These are phyloP conservation scores for Metschnikowia peoriensis DNA, from an alignment of 805 yeast species.

Conservation along the genomic window DNA sequence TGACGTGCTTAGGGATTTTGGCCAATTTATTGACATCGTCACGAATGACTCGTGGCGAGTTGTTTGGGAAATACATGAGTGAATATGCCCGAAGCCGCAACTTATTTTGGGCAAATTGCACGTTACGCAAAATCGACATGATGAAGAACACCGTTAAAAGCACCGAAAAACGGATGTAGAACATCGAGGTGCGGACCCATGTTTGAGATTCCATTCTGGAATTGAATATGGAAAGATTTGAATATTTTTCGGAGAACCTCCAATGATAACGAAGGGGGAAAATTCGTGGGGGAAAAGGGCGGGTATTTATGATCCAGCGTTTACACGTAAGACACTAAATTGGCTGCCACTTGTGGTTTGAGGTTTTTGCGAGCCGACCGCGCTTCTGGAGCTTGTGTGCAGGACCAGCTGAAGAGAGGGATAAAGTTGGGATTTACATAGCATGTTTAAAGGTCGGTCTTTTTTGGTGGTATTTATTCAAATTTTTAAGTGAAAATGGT, in stretches of 20 bases:
- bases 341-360: background rate
- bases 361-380: background rate
- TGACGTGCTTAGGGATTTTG: conserved; percentile 76
- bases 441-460: too few species aligned
- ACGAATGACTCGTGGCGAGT: conserved; percentile 81
- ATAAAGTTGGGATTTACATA: too few species aligned
- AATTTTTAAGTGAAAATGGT: too few species aligned
- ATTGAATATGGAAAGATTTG: too few species aligned
- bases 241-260: background rate
- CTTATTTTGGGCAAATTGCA: conserved; percentile 51
- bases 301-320: background rate
- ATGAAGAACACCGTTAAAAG: conserved; percentile 52
- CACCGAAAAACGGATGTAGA: conserved; percentile 14
- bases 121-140: conserved; percentile 54
- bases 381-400: background rate
- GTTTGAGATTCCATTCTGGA: background rate
- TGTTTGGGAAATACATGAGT: conserved; percentile 59
- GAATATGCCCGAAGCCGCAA: conserved; percentile 56
- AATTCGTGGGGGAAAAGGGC: background rate
- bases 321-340: too few species aligned
- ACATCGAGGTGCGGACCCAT: background rate
- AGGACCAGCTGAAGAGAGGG: too few species aligned
- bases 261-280: too few species aligned
- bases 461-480: too few species aligned
- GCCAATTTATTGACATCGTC: conserved; percentile 70